These are phyloP conservation scores for Parafenestella ontariensis DNA, from an alignment of 2,329 filamentous ascomycete genomes.

Conservation along the genomic window DNA sequence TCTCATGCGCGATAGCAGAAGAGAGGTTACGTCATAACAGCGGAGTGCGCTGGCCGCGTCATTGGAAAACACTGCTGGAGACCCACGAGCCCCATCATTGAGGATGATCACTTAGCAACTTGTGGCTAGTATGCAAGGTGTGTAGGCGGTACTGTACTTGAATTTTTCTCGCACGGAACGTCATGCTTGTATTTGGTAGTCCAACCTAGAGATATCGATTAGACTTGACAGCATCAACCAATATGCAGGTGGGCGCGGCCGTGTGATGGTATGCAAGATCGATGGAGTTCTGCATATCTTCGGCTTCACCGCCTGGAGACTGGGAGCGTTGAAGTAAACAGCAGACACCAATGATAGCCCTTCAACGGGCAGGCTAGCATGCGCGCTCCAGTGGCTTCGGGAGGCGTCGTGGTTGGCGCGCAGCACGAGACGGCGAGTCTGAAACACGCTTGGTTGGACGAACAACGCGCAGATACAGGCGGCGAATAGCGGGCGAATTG, in stretches of 20 bases:
- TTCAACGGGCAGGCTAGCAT: too few species aligned
- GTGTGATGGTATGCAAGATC: background rate
- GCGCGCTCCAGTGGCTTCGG: conserved; percentile 13
- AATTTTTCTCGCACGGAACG: background rate
- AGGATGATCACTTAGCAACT: background rate
- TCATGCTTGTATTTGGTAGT: background rate
- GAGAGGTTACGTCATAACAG: background rate
- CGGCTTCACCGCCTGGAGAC: conserved; percentile 6
- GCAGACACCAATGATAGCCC: too few species aligned
- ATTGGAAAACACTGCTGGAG: background rate
- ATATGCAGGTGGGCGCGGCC: background rate
- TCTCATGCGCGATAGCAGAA: background rate
- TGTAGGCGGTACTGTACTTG: background rate
- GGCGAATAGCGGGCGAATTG: conserved; percentile 6
- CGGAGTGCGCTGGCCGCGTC: background rate
- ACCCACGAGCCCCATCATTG: background rate
- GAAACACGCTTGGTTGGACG: conserved; percentile 27
- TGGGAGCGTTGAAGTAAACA: too few species aligned
- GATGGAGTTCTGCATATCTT: background rate
- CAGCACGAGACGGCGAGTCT: conserved; percentile 9
- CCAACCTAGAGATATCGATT: background rate
- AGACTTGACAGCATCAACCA: background rate
- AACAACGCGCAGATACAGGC: conserved; percentile 14
- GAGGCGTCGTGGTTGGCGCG: conserved; percentile 20
- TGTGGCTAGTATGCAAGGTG: background rate